Base-by-base conservation (phyloP, 2,329 filamentous ascomycete species). In the Clonostachys rhizophaga region DNA sequence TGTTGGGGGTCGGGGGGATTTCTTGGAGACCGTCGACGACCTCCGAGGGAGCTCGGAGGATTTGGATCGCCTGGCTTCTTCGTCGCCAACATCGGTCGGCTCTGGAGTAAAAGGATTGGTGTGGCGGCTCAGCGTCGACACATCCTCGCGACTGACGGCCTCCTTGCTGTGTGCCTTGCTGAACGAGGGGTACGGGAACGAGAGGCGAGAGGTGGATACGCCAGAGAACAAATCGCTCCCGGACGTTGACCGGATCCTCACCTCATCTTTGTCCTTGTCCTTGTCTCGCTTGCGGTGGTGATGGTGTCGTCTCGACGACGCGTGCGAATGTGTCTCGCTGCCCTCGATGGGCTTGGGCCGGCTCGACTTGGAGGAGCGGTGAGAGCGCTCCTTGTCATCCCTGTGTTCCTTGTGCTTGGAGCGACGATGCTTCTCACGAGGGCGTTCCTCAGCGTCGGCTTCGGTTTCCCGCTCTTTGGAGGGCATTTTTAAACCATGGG, bases 121-220 rank as follows among this genome's bases (percentile, higher is more conserved):
- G 8, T 54, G 49, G 17, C 66, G 62, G 36, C 14, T 39, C 14
- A 18, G 14, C 14, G 36, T 39, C 43, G 36, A 39, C 10, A 79
- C 54, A 46, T 80, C 74, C 42, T 84, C 79, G 45, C 72, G 73
- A 60, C 81, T 84, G 46, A 96, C 81, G 41, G 83, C 81, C 69
- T 96, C 92, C 66, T 91, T 94, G 74, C 90, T 95, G 65, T 95
- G 89, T 12, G 87, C 87, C 68, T 95, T 96, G 68, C 88, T 94
- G 66, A 95, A 90, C 11, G 78, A 77, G 2, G 91, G 89, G 62
- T 96, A 95, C 7, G 89, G 86, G 40, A 87, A 62, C 51, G 76
- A 78, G 34, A 72, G 62, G 30, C 75, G 74, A 18, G 60, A 61
- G 8, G 63, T 60, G 45, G 65, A 61, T 44, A 78, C 61, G 57